A percentile compares a stretch with the other conserved stretches of the same genome.
These are phyloP conservation scores for Acanthamoeba castellanii DNA, from an alignment of 208 protist genomes.

Conservation along the genomic window DNA sequence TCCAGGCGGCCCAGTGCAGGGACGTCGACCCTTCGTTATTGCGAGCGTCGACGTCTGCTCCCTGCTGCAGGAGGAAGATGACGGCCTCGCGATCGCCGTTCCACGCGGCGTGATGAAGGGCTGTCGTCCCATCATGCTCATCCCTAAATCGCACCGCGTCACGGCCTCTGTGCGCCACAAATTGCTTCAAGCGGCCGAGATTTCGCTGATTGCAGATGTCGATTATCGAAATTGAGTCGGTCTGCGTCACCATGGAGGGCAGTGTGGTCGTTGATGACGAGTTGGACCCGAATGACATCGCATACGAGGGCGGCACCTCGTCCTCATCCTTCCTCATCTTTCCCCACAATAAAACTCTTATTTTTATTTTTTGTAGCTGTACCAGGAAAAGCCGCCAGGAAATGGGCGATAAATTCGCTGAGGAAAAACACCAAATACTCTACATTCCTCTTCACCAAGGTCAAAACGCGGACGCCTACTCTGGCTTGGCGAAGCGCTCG, in stretches of 20 bases:
- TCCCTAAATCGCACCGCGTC: background rate
- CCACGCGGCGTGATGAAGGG: conserved; percentile 70
- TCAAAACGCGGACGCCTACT: no score
- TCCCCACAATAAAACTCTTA: background rate
- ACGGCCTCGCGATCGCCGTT: background rate
- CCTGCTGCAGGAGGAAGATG: background rate
- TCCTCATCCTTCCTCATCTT: background rate
- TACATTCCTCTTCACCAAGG: background rate
- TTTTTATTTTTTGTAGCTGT: background rate
- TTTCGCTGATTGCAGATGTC: background rate
- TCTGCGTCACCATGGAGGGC: background rate
- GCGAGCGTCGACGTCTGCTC: background rate
- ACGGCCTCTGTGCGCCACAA: background rate
- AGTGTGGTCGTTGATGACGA: background rate
- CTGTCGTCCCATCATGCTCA: background rate
- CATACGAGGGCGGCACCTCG: background rate
- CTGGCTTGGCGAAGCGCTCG: conserved; percentile 20
- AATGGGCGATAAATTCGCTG: background rate
- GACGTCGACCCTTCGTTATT: conserved; percentile 52
- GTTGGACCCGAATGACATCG: background rate
- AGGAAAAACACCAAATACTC: background rate
- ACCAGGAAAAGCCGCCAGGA: background rate
- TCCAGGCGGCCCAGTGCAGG: conserved; percentile 50
- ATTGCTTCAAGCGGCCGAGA: background rate
- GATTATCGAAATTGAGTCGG: background rate